Evolutionary conservation across 2,329 filamentous ascomycete genomes (phyloP).

Genomic region (Dendrostoma leiphaemia): DNA sequence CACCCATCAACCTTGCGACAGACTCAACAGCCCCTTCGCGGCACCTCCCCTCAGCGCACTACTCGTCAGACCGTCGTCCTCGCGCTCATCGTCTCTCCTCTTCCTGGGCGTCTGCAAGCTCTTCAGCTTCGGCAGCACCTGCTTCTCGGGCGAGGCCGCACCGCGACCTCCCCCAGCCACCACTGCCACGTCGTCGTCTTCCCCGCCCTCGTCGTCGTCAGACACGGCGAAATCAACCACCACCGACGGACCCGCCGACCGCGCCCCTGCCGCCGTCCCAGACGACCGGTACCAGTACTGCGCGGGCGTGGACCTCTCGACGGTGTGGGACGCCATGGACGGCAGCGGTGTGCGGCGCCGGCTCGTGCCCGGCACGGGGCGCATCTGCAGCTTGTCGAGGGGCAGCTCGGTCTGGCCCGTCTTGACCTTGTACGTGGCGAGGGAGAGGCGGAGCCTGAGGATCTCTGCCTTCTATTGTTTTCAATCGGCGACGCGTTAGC

Average conservation of each 20-base stretch:
- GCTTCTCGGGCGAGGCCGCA: constrained; percentile 27
- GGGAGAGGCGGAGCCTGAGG: constrained; percentile 64
- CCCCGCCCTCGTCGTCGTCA: constrained; percentile 11
- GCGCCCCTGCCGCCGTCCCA: constrained; percentile 8
- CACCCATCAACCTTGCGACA: constrained; percentile 32
- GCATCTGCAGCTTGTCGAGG: constrained; percentile 55
- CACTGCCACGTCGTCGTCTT: background rate
- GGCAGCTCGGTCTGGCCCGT: constrained; percentile 70
- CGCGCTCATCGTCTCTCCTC: constrained; percentile 28
- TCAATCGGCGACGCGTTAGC: constrained; percentile 2
- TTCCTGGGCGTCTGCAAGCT: constrained; percentile 13
- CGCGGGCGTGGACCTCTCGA: constrained; percentile 16
- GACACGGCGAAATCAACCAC: constrained; percentile 12
- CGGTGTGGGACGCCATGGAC: constrained; percentile 16
- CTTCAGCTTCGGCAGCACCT: constrained; percentile 18
- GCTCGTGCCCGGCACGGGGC: constrained; percentile 26
- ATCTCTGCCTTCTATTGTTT: constrained; percentile 58
- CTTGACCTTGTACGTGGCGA: constrained; percentile 72
- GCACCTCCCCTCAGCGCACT: constrained; percentile 48
- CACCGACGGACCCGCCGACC: background rate
- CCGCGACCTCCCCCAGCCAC: constrained; percentile 9
- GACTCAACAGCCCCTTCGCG: constrained; percentile 50
- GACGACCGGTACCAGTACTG: constrained; percentile 18
- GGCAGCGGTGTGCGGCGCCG: constrained; percentile 18
- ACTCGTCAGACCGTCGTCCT: constrained; percentile 36